Base-by-base conservation (phyloP, 108 stramenopile genomes). In the Cyclotella sp. region DNA sequence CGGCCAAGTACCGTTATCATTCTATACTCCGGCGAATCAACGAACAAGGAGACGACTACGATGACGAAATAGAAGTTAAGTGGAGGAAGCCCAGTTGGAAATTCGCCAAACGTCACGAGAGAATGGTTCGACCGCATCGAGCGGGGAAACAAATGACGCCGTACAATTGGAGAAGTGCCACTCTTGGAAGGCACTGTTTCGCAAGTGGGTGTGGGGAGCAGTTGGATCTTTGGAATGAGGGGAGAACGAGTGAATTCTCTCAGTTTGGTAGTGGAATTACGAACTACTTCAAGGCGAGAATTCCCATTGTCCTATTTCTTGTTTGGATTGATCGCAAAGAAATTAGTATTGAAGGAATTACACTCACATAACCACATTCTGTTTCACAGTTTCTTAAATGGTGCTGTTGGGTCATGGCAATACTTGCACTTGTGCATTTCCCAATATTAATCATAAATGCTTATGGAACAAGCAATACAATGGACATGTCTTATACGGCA, bases 171-270 rank as follows among this genome's bases (percentile, higher is more conserved):
- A 66, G 29, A 52, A 59, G 26, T 61, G 74, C 67, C 0, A 88
- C 89, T 26, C 22, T 78, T 13, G 89, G 89, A 4, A 81, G 89
- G 53, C 89, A 90, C 72, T 90, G 89, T 40, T 78, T 54, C 41
- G 67, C 84, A 12, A 70, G 77, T 49, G 85, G 85, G 10, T 90
- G 87, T 70, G 89, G 89, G 15, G 87, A 88, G 70, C 89, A 90
- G 65, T 65, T 88, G 51, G 89, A 90, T 72, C 65, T 90, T 24
- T 90, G 87, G 87, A 76, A 88, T 63, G 89, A 90, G 63, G 87
- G 87, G 42, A 60, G 79, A 30, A 81, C 74, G 15, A 82, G 80
- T 42, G 89, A 90, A 76, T 86, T 90, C 58, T 78, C 79, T 26
- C 85, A 85, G 34, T 88, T 84, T 77, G 89, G 89, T 3, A 81